Evolutionary conservation across 164 flowering plant genomes (phyloP), one percentile per base, ranked within the genome.

Genomic region (Magnolia officinalis): DNA sequence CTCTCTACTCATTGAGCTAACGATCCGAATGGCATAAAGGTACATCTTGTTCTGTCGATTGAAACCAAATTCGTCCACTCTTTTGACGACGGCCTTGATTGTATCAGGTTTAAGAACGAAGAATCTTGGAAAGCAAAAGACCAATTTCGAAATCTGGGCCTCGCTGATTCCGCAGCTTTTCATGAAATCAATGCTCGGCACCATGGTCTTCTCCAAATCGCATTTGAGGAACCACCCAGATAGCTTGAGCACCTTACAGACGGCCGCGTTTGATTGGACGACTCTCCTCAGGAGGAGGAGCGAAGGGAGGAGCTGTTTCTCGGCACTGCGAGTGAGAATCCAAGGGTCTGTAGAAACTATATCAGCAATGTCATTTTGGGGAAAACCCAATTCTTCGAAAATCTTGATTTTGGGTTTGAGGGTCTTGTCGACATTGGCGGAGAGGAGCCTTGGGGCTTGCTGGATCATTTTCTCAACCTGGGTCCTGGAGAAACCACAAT

Each of bases 371-470:
- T 71, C 63, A 7, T 67, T 8, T 31, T 59, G 63, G 1, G 75
- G 64, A 9, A 77, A 49, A 72, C 79, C 79, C 51, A 77, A 24
- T 50, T 72, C 79, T 26, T 50, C 59, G 59, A 76, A 71, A 6
- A 59, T 19, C 20, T 70, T 45, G n/a, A 76, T 6, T 26, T 61
- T 70, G 74, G 78, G 78, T 21, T 45, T 71, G 13, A 76, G 78
- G 73, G 78, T 76, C 63, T 45, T 76, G 58, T 71, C 63, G 2
- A 76, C 74, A 71, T 63, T 10, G n/a, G 70, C 11, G 16, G 19
- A 11, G 51, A 77, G 75, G 5, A 77, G 20, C 13, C 6, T 6
- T 63, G 79, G 79, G 8, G 23, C 10, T 29, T 2, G 1, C 6
- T 70, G 51, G 26, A 77, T 63, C 10, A 77, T 11, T 45, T 23